Evolutionary conservation across 192 early-diverging fungal species (phyloP), one percentile per base, ranked within the genome.

Genomic region (Backusella liffmaniae): DNA sequence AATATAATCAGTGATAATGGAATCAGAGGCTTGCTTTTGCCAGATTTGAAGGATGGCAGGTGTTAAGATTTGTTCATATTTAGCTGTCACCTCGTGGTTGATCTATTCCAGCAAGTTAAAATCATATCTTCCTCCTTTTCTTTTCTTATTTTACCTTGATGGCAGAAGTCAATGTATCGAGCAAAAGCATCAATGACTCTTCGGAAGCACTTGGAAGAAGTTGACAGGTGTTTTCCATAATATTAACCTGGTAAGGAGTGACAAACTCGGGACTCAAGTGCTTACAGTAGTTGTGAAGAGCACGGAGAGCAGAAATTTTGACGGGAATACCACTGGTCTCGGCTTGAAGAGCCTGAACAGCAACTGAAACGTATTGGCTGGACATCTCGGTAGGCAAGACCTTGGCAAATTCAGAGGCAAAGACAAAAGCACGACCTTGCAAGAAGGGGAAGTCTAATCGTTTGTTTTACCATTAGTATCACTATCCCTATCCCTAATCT

Each of bases 391-490:
- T 66, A 15, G 94, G 94, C 32, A 96, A 82, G 21, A 90, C 85
- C 12, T 87, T 83, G 18, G 92, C 90, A 87, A 95, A 94, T 76
- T 92, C 88, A 62, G 91, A 92, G 2, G 92, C 88, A 88, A 97
- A 96, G 18, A 96, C 92, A 69, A 99, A 89, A 1, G 95, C 91
- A 15, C 97, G 95, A 4, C 96, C 96, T 81, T 96, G 94, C 73
- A 94, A 86, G 80, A 95, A 95, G 8, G 97, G 97, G 53, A 75
- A 84, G 8, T 90, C 90, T 86, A 59, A 39, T 26, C 36, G 62
- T 62, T 39, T 12, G 23, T 56, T 36, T 49, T 49, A 67, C 36
- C 5, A n/a, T 51, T 70, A 39, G 68, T 18, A 72, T 6, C 18
- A 4, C 37, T 1, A 34, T 26, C 0, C 26, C 37, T 1, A 34